Percentiles rank a stretch among this genome's conserved stretches.
Evolutionary conservation across 2,329 filamentous ascomycete species (phyloP).

Genomic region (Tolypocladium nubicola): DNA sequence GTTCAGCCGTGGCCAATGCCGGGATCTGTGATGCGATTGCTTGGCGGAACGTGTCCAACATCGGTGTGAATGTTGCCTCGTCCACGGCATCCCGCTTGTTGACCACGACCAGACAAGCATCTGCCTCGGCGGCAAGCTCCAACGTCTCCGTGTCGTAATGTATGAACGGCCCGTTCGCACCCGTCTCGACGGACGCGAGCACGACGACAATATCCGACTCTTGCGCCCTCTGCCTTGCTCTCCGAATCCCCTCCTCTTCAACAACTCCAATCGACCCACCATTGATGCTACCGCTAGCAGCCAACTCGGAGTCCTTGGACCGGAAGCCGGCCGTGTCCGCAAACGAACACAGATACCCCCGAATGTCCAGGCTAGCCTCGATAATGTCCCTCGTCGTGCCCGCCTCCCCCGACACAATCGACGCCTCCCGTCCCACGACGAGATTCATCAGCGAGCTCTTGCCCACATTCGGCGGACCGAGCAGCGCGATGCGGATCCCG

Average conservation of each 20-base stretch:
- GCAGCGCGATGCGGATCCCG: slow-evolving; percentile 75
- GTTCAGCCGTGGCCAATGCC: slow-evolving; percentile 21
- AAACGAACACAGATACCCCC: slow-evolving; percentile 85
- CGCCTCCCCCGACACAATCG: slow-evolving; percentile 86
- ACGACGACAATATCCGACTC: slow-evolving; percentile 81
- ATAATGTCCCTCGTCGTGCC: slow-evolving; percentile 92
- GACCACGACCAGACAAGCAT: slow-evolving; percentile 41
- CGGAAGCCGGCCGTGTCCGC: slow-evolving; percentile 90
- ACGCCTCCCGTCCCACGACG: slow-evolving; percentile 83
- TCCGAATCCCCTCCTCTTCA: slow-evolving; percentile 81
- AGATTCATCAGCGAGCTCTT: slow-evolving; percentile 91
- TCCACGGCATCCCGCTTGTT: slow-evolving; percentile 51
- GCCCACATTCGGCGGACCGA: slow-evolving; percentile 88
- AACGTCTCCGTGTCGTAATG: slow-evolving; percentile 46
- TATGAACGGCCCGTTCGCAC: slow-evolving; percentile 28
- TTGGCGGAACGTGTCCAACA: slow-evolving; percentile 29
- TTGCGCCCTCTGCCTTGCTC: slow-evolving; percentile 69
- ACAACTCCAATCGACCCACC: slow-evolving; percentile 51
- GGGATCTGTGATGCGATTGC: slow-evolving; percentile 8
- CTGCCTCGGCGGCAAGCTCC: slow-evolving; percentile 36
- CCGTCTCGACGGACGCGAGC: slow-evolving; percentile 61
- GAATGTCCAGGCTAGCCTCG: slow-evolving; percentile 80
- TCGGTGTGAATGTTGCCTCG: slow-evolving; percentile 18
- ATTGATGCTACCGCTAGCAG: neutral
- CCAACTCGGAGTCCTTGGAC: slow-evolving; percentile 18